Percentiles rank a stretch among this genome's conserved stretches.
These are phyloP conservation scores for Haberlea rhodopensis DNA, from an alignment of 257 asterid genomes.

Conservation along the genomic window DNA sequence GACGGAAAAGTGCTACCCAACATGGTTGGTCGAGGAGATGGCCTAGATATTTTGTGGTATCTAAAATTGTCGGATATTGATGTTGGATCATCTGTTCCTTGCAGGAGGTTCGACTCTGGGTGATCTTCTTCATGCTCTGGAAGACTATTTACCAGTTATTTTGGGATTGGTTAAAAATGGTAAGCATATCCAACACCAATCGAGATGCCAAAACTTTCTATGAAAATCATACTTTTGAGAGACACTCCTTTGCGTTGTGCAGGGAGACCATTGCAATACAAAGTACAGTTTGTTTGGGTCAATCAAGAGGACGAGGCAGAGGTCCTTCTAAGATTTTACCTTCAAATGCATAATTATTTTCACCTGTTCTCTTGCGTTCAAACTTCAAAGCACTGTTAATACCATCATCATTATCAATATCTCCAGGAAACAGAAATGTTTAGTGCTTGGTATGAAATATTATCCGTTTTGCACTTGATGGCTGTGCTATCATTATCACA, in stretches of 20 bases:
- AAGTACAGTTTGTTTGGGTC: conserved; percentile 85
- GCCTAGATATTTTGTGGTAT: conserved; percentile 12
- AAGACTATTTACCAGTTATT: conserved; percentile 90
- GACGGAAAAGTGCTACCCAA: conserved; percentile 77
- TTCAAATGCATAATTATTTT: conserved; percentile 22
- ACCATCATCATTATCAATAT: conserved; percentile 23
- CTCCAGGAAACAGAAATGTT: conserved; percentile 82
- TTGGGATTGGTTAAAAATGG: conserved; percentile 94
- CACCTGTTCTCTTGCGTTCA: conserved; percentile 22
- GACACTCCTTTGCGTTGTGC: conserved; percentile 29
- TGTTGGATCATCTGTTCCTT: conserved; percentile 40
- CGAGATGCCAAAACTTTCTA: conserved; percentile 8
- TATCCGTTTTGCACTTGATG: conserved; percentile 97
- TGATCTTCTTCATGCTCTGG: conserved; percentile 94
- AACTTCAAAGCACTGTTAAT: conserved; percentile 12
- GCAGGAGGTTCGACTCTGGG: conserved; percentile 89
- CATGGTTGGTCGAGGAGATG: conserved; percentile 60
- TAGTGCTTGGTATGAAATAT: conserved; percentile 91
- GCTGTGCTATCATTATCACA: conserved; percentile 80
- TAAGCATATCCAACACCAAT: conserved; percentile 30
- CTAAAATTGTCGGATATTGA: conserved; percentile 30
- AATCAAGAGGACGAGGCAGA: conserved; percentile 98
- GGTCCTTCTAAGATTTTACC: conserved; percentile 44
- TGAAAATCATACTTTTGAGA: conserved; percentile 26
- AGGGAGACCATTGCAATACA: conserved; percentile 90